phyloP scores from a whole-genome alignment of 2,329 filamentous ascomycete species.

The Coniochaeta ligniaria region DNA sequence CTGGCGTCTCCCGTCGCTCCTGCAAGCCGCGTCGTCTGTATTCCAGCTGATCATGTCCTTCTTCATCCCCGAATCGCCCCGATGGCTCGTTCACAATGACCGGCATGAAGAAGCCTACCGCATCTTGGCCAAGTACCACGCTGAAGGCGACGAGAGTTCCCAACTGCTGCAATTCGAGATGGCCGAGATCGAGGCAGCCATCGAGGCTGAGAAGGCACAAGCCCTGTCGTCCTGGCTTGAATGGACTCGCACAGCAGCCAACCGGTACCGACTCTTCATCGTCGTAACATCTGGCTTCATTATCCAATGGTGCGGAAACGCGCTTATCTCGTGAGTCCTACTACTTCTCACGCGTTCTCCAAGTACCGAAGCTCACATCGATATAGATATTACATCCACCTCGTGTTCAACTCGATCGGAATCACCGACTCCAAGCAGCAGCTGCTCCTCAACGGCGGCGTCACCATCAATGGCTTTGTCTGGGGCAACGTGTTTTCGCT shows the following conservation, averaged over 20 bases:
- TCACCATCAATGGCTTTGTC: constrained; percentile 1
- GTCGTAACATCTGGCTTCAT: constrained; percentile 3
- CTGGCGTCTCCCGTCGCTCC: constrained; percentile 52
- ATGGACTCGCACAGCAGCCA: constrained; percentile 5
- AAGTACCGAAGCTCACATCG: not conserved
- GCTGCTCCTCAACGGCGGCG: constrained; percentile 3
- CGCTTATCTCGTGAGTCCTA: not conserved
- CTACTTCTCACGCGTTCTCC: not conserved
- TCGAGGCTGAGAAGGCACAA: constrained; percentile 42
- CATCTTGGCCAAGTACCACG: constrained; percentile 36
- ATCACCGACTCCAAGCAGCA: constrained; percentile 4
- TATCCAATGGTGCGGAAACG: constrained; percentile 4
- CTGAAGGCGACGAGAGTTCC: constrained; percentile 17
- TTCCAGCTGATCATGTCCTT: constrained; percentile 39
- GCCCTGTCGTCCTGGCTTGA: constrained; percentile 26
- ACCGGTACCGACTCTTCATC: constrained; percentile 7
- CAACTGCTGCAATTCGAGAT: constrained; percentile 6
- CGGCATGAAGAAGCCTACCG: constrained; percentile 49
- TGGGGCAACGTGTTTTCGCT: constrained; percentile 2
- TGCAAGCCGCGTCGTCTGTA: constrained; percentile 49
- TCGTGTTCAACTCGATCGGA: constrained; percentile 7
- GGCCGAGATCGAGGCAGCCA: constrained; percentile 31
- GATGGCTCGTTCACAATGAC: constrained; percentile 48
- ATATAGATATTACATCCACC: constrained; percentile 2
- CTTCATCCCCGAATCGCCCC: constrained; percentile 52